Conservation (phyloP, 225 moss, liverwort and hornwort genomes). For the Pseudoscleropodium purum region DNA sequence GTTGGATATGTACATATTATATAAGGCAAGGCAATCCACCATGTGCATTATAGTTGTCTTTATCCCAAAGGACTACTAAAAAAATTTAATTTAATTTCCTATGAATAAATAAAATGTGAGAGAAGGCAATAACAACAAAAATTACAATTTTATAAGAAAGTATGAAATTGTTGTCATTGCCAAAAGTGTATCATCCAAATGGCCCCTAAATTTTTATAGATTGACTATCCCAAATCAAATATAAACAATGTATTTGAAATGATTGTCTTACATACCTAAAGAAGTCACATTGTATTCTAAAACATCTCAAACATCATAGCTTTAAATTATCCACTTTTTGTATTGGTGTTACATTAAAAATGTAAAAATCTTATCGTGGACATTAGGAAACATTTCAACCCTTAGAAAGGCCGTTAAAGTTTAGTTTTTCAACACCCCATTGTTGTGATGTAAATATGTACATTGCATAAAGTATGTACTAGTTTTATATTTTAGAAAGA, state of each 20-base stretch:
- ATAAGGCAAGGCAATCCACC: background rate
- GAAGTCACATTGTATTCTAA: background rate
- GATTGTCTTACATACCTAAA: background rate
- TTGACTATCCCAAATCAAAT: background rate
- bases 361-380: no score
- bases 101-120: background rate
- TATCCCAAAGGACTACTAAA: fast-evolving
- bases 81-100: background rate
- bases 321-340: background rate
- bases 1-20: background rate
- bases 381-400: no score
- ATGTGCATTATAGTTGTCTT: background rate
- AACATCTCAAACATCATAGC: background rate
- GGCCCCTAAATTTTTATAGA: background rate
- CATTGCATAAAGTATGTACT: no score
- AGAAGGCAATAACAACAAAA: background rate
- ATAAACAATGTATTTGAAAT: background rate
- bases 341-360: background rate
- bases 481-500: no score
- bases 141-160: background rate
- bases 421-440: no score
- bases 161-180: background rate
- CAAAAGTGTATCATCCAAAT: background rate
- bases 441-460: no score
- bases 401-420: no score